A percentile compares a stretch with the other conserved stretches of the same genome.
Evolutionary conservation across 371 early-diverging fungal species (phyloP).

Genomic region (Zopfochytrium polystomum): DNA sequence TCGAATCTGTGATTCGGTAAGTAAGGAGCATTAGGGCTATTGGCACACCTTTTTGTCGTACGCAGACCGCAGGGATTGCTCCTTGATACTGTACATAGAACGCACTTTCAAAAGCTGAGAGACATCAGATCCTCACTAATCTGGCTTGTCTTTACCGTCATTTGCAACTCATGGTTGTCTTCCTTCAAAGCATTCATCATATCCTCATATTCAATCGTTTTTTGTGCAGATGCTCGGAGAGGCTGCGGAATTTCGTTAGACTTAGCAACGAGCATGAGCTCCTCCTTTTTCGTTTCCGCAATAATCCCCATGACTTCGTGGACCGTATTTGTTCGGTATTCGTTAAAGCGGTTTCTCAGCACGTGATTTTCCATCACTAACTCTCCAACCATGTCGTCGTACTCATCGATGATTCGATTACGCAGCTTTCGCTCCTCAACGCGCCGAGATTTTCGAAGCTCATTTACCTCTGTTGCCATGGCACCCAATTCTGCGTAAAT

Average conservation of each 20-base stretch:
- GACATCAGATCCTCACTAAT: not conserved
- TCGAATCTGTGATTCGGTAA: slow-evolving; percentile 34
- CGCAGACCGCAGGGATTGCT: slow-evolving; percentile 42
- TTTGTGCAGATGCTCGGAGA: slow-evolving; percentile 32
- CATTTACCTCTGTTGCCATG: slow-evolving; percentile 45
- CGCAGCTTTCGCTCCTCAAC: slow-evolving; percentile 50
- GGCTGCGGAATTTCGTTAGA: slow-evolving; percentile 40
- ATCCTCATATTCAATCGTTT: slow-evolving; percentile 46
- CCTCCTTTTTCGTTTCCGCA: slow-evolving; percentile 54
- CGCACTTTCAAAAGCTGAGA: slow-evolving; percentile 47
- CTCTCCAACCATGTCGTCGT: slow-evolving; percentile 53
- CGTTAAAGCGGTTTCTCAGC: slow-evolving; percentile 48
- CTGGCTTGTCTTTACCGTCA: slow-evolving; percentile 37
- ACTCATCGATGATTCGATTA: slow-evolving; percentile 48
- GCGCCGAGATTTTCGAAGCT: slow-evolving; percentile 42
- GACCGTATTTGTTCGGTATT: slow-evolving; percentile 51
- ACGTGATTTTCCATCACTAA: slow-evolving; percentile 51
- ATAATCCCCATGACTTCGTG: slow-evolving; percentile 51
- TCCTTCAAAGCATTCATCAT: slow-evolving; percentile 31
- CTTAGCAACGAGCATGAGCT: slow-evolving; percentile 35
- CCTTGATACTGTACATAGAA: slow-evolving; percentile 54
- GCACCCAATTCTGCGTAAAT: slow-evolving; percentile 40
- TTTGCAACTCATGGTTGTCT: slow-evolving; percentile 53
- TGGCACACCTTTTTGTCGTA: slow-evolving; percentile 42
- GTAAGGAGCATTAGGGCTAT: not conserved